Base-by-base conservation (phyloP, 1,139 yeast species). In the Scheffersomyces insectosa region DNA sequence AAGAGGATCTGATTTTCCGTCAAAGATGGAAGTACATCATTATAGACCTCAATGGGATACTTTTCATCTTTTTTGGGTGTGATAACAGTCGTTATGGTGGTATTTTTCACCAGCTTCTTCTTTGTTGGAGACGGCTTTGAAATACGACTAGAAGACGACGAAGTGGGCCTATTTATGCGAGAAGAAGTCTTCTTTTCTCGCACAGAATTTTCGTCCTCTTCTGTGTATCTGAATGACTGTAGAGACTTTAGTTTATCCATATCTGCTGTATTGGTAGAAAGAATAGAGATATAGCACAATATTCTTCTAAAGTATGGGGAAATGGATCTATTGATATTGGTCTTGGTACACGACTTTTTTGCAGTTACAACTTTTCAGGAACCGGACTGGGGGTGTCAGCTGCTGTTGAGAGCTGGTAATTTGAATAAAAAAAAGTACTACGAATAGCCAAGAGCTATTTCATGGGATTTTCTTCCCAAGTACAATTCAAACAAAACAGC, bases 1-100 rank as follows among this genome's bases (percentile, higher is more conserved):
- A 86, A 68, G 3, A 85, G 9, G 32, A 33, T 12, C 28, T 33
- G 25, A 20, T 33, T 33, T 27, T 40, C 51, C 1, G 30, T 44
- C 10, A 33, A 28, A 15, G 15, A 31, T 32, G 31, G 27, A 3
- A 20, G 31, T 6, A 38, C 40, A 23, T 28, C 40, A 9, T 28
- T 28, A 20, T 28, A 31, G 15, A 14, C 23, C 8, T 15, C 34
- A 31, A 20, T 20, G 6, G 25, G 25, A 20, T 20, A 20, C 25
- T 6, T 45, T 5, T 46, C 46, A 15, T 40, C 35, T 4, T 15
- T 16, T 28, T 35, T 13, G 13, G 14, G 13, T n/a, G 20, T 37
- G 20, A 14, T 10, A 28, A 8, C 9, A 10, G 15, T 9, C 4
- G 9, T 30, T 11, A 13, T 30, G 8, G 33, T 30, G 15, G n/a